These are phyloP conservation scores for Cutaneotrichosporon dermatis DNA, from an alignment of 1,284 basidiomycete genomes.

Conservation along the genomic window DNA sequence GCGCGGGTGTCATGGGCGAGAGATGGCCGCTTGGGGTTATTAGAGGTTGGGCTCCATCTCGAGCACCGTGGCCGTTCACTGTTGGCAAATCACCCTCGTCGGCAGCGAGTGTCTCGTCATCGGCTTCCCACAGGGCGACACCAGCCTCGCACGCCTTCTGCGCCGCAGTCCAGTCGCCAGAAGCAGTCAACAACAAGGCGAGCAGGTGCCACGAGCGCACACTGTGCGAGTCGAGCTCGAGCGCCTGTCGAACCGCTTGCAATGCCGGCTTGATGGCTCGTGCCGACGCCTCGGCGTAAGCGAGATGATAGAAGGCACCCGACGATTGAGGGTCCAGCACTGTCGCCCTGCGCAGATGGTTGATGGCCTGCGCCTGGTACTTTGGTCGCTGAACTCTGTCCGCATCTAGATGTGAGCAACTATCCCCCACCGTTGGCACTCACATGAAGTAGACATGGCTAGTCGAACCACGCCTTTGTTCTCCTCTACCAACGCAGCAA, in stretches of 20 bases:
- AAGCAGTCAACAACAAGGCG: slow-evolving; percentile 71
- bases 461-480: slow-evolving; percentile 47
- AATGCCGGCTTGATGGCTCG: slow-evolving; percentile 67
- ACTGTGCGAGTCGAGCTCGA: slow-evolving; percentile 69
- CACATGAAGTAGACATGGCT: slow-evolving; percentile 41
- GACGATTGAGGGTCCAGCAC: slow-evolving; percentile 58
- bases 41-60: slow-evolving; percentile 3
- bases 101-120: slow-evolving; percentile 35
- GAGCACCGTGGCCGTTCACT: slow-evolving; percentile 26
- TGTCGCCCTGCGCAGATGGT: slow-evolving; percentile 58
- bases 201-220: slow-evolving; percentile 88
- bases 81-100: slow-evolving; percentile 12
- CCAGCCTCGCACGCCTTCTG: slow-evolving; percentile 70
- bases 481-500: slow-evolving; percentile 39
- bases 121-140: slow-evolving; percentile 54
- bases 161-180: slow-evolving; percentile 77
- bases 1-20: background rate
- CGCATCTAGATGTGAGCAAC: slow-evolving; percentile 54
- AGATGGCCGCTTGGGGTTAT: slow-evolving; percentile 7
- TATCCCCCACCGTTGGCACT: background rate
- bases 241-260: slow-evolving; percentile 64
- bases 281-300: slow-evolving; percentile 67
- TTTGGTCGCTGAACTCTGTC: slow-evolving; percentile 60
- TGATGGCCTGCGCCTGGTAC: slow-evolving; percentile 60
- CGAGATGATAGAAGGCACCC: slow-evolving; percentile 68